These are phyloP conservation scores for Pseudogymnoascus sp. DNA, from an alignment of 2,329 filamentous ascomycete genomes.

Conservation along the genomic window DNA sequence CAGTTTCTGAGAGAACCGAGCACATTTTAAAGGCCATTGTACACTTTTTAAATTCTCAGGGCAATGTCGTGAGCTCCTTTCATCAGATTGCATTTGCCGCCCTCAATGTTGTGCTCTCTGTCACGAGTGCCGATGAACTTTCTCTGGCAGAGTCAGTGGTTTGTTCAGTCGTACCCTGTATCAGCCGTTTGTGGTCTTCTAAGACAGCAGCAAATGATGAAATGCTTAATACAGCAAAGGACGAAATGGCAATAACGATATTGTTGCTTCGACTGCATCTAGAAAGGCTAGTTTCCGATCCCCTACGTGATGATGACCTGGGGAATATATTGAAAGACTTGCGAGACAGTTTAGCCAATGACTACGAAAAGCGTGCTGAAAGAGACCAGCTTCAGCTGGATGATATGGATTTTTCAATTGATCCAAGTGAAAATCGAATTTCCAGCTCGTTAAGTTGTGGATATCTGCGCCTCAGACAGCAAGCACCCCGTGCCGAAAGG, in stretches of 20 bases:
- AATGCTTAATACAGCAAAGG: conserved; percentile 53
- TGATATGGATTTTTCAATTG: conserved; percentile 50
- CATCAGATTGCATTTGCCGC: conserved; percentile 69
- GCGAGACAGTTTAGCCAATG: conserved; percentile 62
- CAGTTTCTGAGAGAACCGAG: conserved; percentile 49
- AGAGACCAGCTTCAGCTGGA: conserved; percentile 70
- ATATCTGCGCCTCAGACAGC: conserved; percentile 47
- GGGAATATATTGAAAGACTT: conserved; percentile 53
- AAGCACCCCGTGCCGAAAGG: conserved; percentile 48
- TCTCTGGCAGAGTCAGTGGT: conserved; percentile 54
- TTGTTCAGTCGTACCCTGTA: conserved; percentile 56
- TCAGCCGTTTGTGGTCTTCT: conserved; percentile 71
- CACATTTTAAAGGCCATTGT: conserved; percentile 50
- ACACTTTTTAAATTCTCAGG: conserved; percentile 53
- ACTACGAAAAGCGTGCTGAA: conserved; percentile 68
- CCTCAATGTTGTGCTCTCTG: conserved; percentile 63
- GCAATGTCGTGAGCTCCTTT: conserved; percentile 51
- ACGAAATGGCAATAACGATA: conserved; percentile 70
- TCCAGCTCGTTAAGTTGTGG: conserved; percentile 37
- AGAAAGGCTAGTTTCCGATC: conserved; percentile 42
- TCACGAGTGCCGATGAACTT: conserved; percentile 61
- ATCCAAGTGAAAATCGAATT: conserved; percentile 22
- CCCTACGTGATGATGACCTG: conserved; percentile 31
- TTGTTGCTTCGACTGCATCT: conserved; percentile 59
- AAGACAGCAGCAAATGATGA: conserved; percentile 55